Percentiles rank a stretch among this genome's conserved stretches.
Conservation (phyloP, 306 rosid species). For the Sphenostylis stenocarpa region DNA sequence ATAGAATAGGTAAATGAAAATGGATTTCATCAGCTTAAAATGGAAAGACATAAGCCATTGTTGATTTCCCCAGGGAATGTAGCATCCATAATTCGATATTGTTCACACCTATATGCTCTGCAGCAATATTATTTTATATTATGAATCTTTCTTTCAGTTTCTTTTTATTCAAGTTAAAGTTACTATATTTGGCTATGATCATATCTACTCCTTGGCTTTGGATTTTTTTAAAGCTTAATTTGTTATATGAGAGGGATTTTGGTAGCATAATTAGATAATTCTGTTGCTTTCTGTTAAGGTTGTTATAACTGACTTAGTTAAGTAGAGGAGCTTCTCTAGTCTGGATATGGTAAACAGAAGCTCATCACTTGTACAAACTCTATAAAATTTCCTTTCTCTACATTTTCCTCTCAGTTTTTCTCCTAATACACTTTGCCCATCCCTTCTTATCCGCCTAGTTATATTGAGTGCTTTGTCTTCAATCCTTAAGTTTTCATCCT, state of each 20-base stretch:
- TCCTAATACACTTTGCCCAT: not conserved
- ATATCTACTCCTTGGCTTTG: not conserved
- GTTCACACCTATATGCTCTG: not conserved
- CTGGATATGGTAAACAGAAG: too few species aligned
- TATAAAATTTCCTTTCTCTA: too few species aligned
- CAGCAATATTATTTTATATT: not conserved
- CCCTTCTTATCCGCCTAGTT: not conserved
- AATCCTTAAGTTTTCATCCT: not conserved
- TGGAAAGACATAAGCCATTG: not conserved
- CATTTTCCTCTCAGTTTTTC: too few species aligned
- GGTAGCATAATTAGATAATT: too few species aligned
- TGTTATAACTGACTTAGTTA: too few species aligned
- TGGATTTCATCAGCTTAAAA: slow-evolving; percentile 1
- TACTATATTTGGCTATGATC: not conserved
- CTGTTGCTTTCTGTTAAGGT: too few species aligned
- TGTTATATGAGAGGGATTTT: too few species aligned
- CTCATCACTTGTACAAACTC: too few species aligned
- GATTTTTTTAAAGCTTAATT: not conserved
- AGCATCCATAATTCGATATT: not conserved
- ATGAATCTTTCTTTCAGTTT: not conserved
- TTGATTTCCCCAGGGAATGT: not conserved
- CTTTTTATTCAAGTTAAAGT: not conserved
- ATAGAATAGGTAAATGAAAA: not conserved
- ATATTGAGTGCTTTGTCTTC: not conserved
- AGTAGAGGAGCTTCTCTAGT: too few species aligned